A percentile compares a stretch with the other conserved stretches of the same genome.
phyloP scores from a whole-genome alignment of 2,329 filamentous ascomycete species.

The Didymella glomerata region DNA sequence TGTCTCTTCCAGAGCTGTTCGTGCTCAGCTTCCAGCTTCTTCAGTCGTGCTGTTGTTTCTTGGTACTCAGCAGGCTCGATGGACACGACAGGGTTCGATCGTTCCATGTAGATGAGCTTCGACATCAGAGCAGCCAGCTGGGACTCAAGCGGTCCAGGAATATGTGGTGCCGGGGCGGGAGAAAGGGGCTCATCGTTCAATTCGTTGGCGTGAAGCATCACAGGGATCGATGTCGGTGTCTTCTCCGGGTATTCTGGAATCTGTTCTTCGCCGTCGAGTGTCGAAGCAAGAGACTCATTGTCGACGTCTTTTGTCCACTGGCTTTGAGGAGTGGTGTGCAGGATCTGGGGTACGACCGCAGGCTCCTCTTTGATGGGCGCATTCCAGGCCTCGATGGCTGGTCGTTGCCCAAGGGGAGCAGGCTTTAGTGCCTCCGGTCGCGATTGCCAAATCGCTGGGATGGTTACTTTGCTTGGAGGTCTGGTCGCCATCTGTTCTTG shows the following conservation, averaged over 20 bases:
- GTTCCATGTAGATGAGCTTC: slow-evolving; percentile 50
- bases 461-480: slow-evolving; percentile 25
- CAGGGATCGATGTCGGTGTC: slow-evolving; percentile 35
- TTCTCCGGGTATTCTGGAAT: slow-evolving; percentile 40
- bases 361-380: slow-evolving; percentile 17
- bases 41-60: slow-evolving; percentile 42
- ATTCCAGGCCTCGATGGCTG: slow-evolving; percentile 28
- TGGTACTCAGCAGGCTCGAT: slow-evolving; percentile 51
- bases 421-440: slow-evolving; percentile 24
- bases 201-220: slow-evolving; percentile 21
- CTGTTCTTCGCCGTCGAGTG: slow-evolving; percentile 44
- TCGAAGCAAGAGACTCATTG: slow-evolving; percentile 44
- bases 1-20: slow-evolving; percentile 48
- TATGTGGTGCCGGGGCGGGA: slow-evolving; percentile 33
- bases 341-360: slow-evolving; percentile 24
- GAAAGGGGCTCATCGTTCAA: slow-evolving; percentile 31
- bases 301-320: slow-evolving; percentile 38
- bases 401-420: slow-evolving; percentile 3
- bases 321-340: slow-evolving; percentile 24
- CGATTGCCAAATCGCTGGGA: slow-evolving; percentile 43
- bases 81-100: slow-evolving; percentile 44
- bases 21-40: slow-evolving; percentile 51
- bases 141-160: slow-evolving; percentile 48
- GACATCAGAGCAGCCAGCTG: slow-evolving; percentile 50
- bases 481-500: slow-evolving; percentile 34